Evolutionary conservation across 495 filamentous ascomycete genomes (phyloP), one percentile per base, ranked within the genome.

Genomic region (Peziza echinospora): DNA sequence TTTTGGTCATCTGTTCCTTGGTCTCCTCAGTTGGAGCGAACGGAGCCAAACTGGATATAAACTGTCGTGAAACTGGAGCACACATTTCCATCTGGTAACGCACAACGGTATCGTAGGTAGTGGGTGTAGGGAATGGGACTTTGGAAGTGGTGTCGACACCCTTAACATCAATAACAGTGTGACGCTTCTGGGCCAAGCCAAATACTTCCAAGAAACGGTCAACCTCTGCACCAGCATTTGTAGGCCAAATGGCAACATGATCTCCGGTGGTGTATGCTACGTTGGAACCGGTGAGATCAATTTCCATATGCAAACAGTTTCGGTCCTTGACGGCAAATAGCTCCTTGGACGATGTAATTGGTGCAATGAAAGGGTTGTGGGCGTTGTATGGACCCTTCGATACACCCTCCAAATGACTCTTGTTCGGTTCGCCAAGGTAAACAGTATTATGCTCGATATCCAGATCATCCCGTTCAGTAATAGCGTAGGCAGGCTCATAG

Each of bases 41-140:
- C 21, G 80, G 71, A 51, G 91, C 82, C 16, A 99, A 66, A 10
- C 78, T 78, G 8, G 83, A 75, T 34, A 99, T 66, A 58, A 94
- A 93, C 60, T 99, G 89, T 67, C 89, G 91, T 41, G 89, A 99
- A 13, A 96, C 82, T 9, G 89, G 82, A 23, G 83, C 84, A 61
- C 84, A 80, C 52, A 92, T 91, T 67, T 99, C 89, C 74, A 96
- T 80, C 63, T 99, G 89, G 67, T 94, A 99, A 43, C 89, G 84
- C 44, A 82, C 69, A 46, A 84, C 82, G 40, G 87, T 81, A 66
- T 96, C 89, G 63, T 84, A 96, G 21, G 89, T 99, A 24, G 89
- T 96, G 11, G 89, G 91, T 16, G 86, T 89, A 17, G 89, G 89
- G 65, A 99, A 96, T 5, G 89, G 91, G 44, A 96, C 85, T 65